A percentile compares a stretch with the other conserved stretches of the same genome.
These are phyloP conservation scores for Hirschioporus abietinus DNA, from an alignment of 768 basidiomycete genomes.

Conservation along the genomic window DNA sequence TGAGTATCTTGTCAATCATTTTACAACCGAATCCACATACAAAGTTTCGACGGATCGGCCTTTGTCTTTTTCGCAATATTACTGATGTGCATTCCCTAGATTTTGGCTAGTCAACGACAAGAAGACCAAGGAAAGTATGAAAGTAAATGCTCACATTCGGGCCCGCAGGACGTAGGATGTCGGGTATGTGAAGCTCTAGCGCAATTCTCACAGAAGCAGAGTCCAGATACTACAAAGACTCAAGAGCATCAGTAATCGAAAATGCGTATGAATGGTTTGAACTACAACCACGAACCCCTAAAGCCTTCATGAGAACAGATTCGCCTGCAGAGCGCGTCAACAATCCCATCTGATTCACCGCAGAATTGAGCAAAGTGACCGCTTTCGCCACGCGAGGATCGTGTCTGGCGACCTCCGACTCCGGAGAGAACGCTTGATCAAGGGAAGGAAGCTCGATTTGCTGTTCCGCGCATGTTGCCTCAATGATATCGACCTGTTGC, in stretches of 20 bases:
- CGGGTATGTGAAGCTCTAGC: constrained; percentile 64
- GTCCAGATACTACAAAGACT: constrained; percentile 56
- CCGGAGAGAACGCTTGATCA: constrained; percentile 21
- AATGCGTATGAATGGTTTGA: not conserved
- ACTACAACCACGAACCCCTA: constrained; percentile 46
- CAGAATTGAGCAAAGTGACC: constrained; percentile 60
- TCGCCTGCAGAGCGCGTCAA: constrained; percentile 68
- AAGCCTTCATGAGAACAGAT: constrained; percentile 65
- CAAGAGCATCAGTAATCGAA: constrained; percentile 1
- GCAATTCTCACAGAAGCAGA: constrained; percentile 70
- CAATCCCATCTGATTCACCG: constrained; percentile 60
- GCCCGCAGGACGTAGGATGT: constrained; percentile 65
- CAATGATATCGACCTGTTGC: constrained; percentile 17
- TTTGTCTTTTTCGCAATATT: constrained; percentile 27
- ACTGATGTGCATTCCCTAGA: constrained; percentile 41
- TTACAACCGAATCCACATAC: constrained; percentile 26
- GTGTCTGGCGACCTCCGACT: constrained; percentile 25
- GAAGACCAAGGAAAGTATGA: not conserved
- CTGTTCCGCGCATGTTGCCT: constrained; percentile 17
- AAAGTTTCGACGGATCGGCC: constrained; percentile 41
- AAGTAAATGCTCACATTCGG: constrained; percentile 16
- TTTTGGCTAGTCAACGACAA: not conserved
- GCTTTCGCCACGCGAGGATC: constrained; percentile 55
- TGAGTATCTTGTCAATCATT: not conserved
- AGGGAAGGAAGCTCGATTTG: constrained; percentile 22